Evolutionary conservation across 495 filamentous ascomycete species (phyloP).

Genomic region (Aspergillus sparsus): DNA sequence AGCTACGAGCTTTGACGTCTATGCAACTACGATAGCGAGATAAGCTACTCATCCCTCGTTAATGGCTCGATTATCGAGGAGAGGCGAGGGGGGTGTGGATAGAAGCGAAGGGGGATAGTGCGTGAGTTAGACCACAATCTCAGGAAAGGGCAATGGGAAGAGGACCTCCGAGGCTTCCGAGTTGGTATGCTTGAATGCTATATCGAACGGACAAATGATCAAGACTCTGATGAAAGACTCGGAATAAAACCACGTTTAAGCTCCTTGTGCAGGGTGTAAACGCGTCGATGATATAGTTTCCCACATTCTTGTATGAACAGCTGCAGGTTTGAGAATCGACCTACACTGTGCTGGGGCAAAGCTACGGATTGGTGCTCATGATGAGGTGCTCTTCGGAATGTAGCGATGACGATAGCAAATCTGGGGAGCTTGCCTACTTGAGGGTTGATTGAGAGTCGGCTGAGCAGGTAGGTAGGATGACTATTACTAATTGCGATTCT

Average conservation of each 20-base stretch:
- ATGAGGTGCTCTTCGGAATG: constrained; percentile 15
- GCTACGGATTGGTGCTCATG: not conserved
- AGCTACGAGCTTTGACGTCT: constrained; percentile 3
- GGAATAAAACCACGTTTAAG: constrained; percentile 7
- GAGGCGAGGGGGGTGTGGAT: not conserved
- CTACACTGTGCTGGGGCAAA: constrained; percentile 4
- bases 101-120: not conserved
- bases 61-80: not conserved
- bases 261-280: not conserved
- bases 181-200: constrained; percentile 11
- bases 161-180: constrained; percentile 5
- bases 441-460: not conserved
- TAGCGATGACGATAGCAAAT: constrained; percentile 2
- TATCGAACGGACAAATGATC: constrained; percentile 3
- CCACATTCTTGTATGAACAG: constrained; percentile 14
- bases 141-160: constrained; percentile 1
- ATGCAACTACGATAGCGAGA: constrained; percentile 1
- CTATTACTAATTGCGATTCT: not conserved
- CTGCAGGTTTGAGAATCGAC: not conserved
- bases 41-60: constrained; percentile 1
- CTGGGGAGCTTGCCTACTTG: not conserved
- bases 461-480: not conserved
- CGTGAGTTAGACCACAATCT: not conserved
- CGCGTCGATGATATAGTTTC: constrained; percentile 12
- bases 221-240: constrained; percentile 1